A percentile compares a stretch with the other conserved stretches of the same genome.
Evolutionary conservation across 495 filamentous ascomycete genomes (phyloP).

Genomic region (Penicillium daleae): DNA sequence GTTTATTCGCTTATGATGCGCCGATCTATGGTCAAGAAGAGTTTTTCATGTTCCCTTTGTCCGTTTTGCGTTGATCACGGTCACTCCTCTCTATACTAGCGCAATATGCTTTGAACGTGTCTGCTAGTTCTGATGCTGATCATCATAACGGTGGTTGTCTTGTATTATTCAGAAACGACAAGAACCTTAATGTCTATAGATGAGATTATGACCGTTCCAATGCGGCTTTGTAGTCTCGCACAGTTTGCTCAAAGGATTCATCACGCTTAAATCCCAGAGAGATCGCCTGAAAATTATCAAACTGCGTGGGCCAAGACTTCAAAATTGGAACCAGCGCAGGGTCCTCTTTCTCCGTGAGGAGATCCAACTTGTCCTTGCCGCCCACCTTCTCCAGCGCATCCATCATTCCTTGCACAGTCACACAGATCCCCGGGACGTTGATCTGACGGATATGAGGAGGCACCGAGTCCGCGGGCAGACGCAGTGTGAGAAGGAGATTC

Average conservation of each 20-base stretch:
- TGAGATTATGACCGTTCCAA: slow-evolving; percentile 28
- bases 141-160: neutral
- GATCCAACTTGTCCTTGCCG: slow-evolving; percentile 63
- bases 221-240: slow-evolving; percentile 54
- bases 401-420: slow-evolving; percentile 71
- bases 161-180: neutral
- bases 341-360: slow-evolving; percentile 65
- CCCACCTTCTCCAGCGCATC: slow-evolving; percentile 69
- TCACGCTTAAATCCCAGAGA: slow-evolving; percentile 62
- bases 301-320: slow-evolving; percentile 68
- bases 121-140: neutral
- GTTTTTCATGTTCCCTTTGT: neutral
- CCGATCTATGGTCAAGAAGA: neutral
- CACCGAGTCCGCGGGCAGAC: slow-evolving; percentile 52
- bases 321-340: slow-evolving; percentile 63
- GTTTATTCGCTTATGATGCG: neutral
- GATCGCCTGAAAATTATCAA: slow-evolving; percentile 63
- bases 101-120: neutral
- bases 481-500: slow-evolving; percentile 65
- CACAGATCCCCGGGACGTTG: slow-evolving; percentile 72
- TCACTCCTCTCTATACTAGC: neutral
- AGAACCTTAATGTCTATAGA: neutral
- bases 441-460: slow-evolving; percentile 62
- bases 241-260: slow-evolving; percentile 57
- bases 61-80: neutral